Evolutionary conservation across 2,329 filamentous ascomycete species (phyloP).

Genomic region (Alternaria angustiovoidea): DNA sequence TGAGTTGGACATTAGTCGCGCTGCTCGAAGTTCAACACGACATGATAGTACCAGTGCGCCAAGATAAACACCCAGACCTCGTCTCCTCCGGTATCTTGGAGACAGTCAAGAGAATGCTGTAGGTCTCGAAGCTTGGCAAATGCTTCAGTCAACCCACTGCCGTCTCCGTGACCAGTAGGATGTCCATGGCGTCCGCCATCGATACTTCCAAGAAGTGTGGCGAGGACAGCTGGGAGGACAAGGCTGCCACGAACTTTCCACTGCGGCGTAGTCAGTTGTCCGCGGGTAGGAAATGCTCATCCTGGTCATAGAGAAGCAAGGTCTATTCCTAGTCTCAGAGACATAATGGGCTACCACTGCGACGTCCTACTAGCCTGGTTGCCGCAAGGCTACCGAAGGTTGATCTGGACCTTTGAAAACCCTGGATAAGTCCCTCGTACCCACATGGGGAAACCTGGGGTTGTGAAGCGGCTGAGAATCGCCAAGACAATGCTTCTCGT

Average conservation of each 20-base stretch:
- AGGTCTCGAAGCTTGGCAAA: slow-evolving; percentile 16
- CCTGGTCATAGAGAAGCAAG: slow-evolving; percentile 5
- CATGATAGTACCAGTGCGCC: neutral
- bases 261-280: neutral
- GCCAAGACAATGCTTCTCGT: slow-evolving; percentile 9
- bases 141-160: neutral
- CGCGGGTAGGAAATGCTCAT: slow-evolving; percentile 1
- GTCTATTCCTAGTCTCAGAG: slow-evolving; percentile 1
- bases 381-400: slow-evolving; percentile 3
- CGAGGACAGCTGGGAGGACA: slow-evolving; percentile 12
- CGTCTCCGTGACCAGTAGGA: slow-evolving; percentile 9
- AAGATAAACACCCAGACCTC: slow-evolving; percentile 1
- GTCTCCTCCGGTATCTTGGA: neutral
- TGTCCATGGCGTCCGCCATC: slow-evolving; percentile 24
- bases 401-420: slow-evolving; percentile 19
- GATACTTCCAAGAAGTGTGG: slow-evolving; percentile 37
- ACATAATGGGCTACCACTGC: slow-evolving; percentile 10
- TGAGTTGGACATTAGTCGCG: neutral
- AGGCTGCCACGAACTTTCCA: slow-evolving; percentile 4
- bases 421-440: neutral
- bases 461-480: slow-evolving; percentile 19
- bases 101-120: slow-evolving; percentile 4
- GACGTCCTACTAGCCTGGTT: slow-evolving; percentile 6
- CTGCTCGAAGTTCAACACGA: neutral
- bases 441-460: slow-evolving; percentile 4